Base-by-base conservation (phyloP, 2,329 filamentous ascomycete genomes). In the Penicillium sp. region DNA sequence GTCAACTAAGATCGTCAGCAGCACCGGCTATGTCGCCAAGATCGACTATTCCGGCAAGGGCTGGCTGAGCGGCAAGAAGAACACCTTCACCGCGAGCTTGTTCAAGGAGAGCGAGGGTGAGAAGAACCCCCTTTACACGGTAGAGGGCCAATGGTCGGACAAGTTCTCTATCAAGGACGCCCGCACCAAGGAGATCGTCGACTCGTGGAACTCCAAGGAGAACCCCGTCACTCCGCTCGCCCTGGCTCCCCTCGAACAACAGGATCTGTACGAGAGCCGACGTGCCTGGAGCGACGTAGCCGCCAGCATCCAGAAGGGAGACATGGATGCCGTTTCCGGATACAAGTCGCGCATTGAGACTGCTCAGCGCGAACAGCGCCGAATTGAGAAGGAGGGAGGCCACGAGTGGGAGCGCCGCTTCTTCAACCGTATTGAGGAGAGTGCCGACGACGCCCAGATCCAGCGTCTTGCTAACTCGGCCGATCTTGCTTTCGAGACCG, bases 41-140 rank as follows among this genome's bases (percentile, higher is more conserved):
- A 90, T 97, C 69, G 91, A 96, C 73, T 99, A 96, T 79, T 89
- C 86, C 60, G 93, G 93, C 69, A 93, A 91, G 73, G 93, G 93
- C 57, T 99, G 93, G 93, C 77, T 99, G 10, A 92, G 89, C 45
- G 94, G 93, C 65, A 96, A 96, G 82, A 97, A 96, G 81, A 97
- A 97, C 79, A 89, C 84, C 56, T 91, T 97, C 73, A 86, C 81
- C 13, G 93, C 92, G 15, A 82, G 81, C 25, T 74, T 97, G 57
- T 92, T 89, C 77, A 90, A 75, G 77, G 86, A 78, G 61, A 84
- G 81, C 61, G 76, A 86, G 78, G 76, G 91, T 88, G 75, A 81
- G 64, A 79, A 88, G 90, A 52, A 83, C 86, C 60, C 80, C 88
- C 49, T 97, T 10, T 83, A 93, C 81, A 91, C 87, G n/a, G 82